These are phyloP conservation scores for Beta corolliflora DNA, from an alignment of 179 eudicot genomes.

Conservation along the genomic window DNA sequence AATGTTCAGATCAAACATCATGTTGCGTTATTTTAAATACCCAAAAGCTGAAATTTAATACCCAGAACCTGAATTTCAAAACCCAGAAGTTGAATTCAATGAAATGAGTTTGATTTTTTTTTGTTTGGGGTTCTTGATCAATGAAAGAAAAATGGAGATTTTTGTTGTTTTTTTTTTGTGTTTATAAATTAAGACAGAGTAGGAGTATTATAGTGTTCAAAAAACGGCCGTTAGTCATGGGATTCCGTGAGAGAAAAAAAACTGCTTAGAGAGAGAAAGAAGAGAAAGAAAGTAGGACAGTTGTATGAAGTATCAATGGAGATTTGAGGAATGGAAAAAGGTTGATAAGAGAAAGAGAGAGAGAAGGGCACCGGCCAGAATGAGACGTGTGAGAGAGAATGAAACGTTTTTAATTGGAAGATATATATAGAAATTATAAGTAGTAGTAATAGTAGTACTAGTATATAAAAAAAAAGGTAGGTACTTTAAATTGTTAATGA, in stretches of 20 bases:
- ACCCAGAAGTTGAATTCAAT: neutral
- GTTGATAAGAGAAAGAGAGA: neutral
- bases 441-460: neutral
- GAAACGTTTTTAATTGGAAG: neutral
- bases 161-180: too few relatives aligned
- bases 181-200: neutral
- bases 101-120: neutral
- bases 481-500: neutral
- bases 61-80: neutral
- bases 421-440: neutral
- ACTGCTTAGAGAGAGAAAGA: conserved; percentile 18
- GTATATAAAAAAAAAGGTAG: neutral
- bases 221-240: conserved; percentile 9
- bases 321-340: neutral
- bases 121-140: neutral
- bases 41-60: neutral
- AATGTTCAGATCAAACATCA: conserved; percentile 48
- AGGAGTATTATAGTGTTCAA: neutral
- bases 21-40: neutral
- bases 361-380: neutral
- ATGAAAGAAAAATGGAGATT: too few relatives aligned
- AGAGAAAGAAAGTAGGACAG: conserved; percentile 17
- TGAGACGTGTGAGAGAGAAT: conserved; percentile 29
- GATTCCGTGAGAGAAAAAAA: neutral
- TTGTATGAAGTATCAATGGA: conserved; percentile 26